phyloP scores from a whole-genome alignment of 108 stramenopile species.

The Nitzschia inconspicua region DNA sequence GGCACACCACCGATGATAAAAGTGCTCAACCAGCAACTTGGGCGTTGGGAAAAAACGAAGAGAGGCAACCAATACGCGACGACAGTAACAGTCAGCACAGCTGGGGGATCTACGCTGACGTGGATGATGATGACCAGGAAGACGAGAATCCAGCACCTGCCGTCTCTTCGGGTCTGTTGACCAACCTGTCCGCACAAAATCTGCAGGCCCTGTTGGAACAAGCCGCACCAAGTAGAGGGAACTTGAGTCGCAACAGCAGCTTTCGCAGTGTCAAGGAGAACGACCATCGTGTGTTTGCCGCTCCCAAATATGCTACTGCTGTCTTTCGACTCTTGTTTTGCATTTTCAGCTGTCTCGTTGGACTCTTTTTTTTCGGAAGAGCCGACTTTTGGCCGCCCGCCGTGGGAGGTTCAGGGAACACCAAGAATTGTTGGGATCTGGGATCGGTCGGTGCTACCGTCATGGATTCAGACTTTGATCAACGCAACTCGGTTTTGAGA shows the following conservation, averaged over 20 bases:
- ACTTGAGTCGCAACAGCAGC: neutral
- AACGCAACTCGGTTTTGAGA: constrained; percentile 48
- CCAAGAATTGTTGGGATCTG: constrained; percentile 77
- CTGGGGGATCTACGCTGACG: constrained; percentile 2
- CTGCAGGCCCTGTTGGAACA: constrained; percentile 24
- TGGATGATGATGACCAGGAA: constrained; percentile 1
- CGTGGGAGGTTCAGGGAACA: constrained; percentile 56
- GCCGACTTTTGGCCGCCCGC: constrained; percentile 79
- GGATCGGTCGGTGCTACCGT: constrained; percentile 45
- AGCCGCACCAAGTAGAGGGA: constrained; percentile 8
- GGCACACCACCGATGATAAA: no score
- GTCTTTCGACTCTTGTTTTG: constrained; percentile 64
- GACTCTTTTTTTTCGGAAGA: constrained; percentile 41
- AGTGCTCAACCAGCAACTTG: no score
- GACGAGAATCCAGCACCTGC: constrained; percentile 16
- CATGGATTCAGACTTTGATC: constrained; percentile 60
- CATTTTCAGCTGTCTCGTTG: constrained; percentile 45
- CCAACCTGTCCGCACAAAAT: constrained; percentile 19
- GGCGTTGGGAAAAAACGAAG: no score
- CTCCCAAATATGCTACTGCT: constrained; percentile 81
- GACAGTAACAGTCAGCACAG: neutral
- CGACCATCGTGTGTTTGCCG: constrained; percentile 45
- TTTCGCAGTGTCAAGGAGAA: neutral
- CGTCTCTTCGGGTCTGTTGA: constrained; percentile 29
- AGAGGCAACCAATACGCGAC: neutral